Conservation (phyloP, 1,284 basidiomycete species). For the Irpex sp. region DNA sequence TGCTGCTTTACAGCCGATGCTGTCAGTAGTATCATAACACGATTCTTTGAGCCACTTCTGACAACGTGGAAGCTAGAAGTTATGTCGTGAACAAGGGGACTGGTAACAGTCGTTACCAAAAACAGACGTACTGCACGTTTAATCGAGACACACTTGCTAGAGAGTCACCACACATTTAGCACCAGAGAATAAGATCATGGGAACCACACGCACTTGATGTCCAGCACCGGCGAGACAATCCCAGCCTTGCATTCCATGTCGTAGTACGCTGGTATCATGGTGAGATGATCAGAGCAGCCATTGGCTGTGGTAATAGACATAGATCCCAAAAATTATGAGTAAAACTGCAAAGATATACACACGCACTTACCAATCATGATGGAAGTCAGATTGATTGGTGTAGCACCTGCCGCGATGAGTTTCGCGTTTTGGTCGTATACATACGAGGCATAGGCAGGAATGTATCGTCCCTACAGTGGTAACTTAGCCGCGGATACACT, state of each 20-base stretch:
- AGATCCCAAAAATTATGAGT: not conserved
- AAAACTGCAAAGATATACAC: not conserved
- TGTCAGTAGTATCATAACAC: constrained; percentile 32
- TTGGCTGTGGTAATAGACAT: constrained; percentile 8
- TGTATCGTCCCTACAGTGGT: constrained; percentile 60
- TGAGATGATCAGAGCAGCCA: constrained; percentile 14
- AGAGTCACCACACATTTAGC: not conserved
- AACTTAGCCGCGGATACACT: not conserved
- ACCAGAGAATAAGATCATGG: not conserved
- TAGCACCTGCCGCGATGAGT: constrained; percentile 51
- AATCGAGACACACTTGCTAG: constrained; percentile 12
- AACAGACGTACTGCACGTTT: constrained; percentile 10
- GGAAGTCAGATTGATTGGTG: constrained; percentile 72
- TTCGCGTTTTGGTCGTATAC: constrained; percentile 74
- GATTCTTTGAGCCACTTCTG: constrained; percentile 23
- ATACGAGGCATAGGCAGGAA: constrained; percentile 75
- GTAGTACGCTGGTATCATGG: constrained; percentile 17
- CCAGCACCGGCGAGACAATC: constrained; percentile 9
- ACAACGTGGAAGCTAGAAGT: constrained; percentile 26
- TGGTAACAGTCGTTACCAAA: not conserved
- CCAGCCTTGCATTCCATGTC: constrained; percentile 14
- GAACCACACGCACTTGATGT: constrained; percentile 8
- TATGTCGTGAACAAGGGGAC: not conserved
- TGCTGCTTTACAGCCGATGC: constrained; percentile 39
- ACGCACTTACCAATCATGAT: constrained; percentile 65